phyloP scores from a whole-genome alignment of 768 basidiomycete genomes.

The Leccinum longicurvipes region DNA sequence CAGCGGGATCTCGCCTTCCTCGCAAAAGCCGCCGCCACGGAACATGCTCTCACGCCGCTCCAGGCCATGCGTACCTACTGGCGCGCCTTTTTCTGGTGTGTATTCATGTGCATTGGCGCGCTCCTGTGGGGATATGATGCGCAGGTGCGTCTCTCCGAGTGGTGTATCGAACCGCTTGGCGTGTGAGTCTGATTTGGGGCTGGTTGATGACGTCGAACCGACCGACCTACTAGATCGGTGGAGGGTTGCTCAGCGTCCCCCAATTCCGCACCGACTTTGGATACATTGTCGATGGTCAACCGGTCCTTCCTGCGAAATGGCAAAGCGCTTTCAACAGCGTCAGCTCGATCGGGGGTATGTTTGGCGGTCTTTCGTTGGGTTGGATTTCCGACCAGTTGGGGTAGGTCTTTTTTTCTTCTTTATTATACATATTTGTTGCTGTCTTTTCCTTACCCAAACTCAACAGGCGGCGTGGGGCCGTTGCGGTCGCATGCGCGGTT shows the following conservation, averaged over 20 bases:
- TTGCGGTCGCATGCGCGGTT: constrained; percentile 17
- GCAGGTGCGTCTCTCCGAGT: constrained; percentile 13
- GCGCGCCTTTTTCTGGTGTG: constrained; percentile 25
- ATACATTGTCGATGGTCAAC: neutral
- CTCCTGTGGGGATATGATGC: constrained; percentile 26
- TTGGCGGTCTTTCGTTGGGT: constrained; percentile 24
- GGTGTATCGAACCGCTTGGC: neutral
- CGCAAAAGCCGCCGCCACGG: constrained; percentile 19
- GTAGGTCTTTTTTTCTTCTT: neutral
- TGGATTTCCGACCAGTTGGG: constrained; percentile 23
- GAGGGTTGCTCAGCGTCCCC: constrained; percentile 21
- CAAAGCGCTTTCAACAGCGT: constrained; percentile 28
- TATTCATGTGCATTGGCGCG: constrained; percentile 25
- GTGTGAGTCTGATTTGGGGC: neutral
- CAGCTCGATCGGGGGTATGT: constrained; percentile 26
- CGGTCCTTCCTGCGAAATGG: constrained; percentile 25
- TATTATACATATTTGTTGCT: neutral
- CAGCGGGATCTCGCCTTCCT: constrained; percentile 17
- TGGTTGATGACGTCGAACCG: neutral
- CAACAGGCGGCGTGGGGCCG: constrained; percentile 24
- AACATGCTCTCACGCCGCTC: constrained; percentile 18
- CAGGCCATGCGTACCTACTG: constrained; percentile 21
- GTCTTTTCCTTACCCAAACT: neutral
- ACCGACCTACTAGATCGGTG: constrained; percentile 11
- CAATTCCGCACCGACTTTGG: constrained; percentile 28